Conservation (phyloP, 2,329 filamentous ascomycete genomes). For the Knufia fluminis region DNA sequence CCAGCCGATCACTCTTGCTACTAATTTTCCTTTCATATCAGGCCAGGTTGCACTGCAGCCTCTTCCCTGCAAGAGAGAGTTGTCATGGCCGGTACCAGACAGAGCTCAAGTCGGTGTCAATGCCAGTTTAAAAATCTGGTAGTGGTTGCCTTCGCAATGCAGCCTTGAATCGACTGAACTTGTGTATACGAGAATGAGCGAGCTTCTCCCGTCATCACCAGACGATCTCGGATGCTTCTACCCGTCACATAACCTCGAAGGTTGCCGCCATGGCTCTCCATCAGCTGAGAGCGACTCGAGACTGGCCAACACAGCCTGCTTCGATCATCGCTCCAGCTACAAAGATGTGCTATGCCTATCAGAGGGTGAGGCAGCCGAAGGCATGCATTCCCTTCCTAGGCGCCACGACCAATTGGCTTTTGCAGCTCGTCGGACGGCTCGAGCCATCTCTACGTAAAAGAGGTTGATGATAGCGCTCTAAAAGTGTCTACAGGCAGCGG, state of each 20-base stretch:
- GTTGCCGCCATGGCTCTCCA: not conserved
- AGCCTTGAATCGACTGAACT: not conserved
- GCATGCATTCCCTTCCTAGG: not conserved
- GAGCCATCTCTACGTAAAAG: slow-evolving; percentile 1
- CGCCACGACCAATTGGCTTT: not conserved
- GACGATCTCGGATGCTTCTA: not conserved
- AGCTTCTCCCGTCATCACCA: not conserved
- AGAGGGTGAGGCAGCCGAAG: not conserved
- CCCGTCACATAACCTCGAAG: too few relatives aligned
- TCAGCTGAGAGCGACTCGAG: not conserved
- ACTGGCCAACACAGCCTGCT: not conserved
- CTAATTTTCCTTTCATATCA: not conserved
- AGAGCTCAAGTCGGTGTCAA: not conserved
- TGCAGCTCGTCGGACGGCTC: not conserved
- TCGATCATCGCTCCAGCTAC: not conserved
- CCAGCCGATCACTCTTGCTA: not conserved
- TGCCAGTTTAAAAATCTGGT: not conserved
- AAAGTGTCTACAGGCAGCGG: not conserved
- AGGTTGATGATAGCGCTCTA: not conserved
- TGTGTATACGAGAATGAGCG: too few relatives aligned
- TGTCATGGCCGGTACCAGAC: not conserved
- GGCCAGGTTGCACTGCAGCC: not conserved
- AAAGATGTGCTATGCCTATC: not conserved
- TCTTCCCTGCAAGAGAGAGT: not conserved
- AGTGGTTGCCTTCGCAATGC: not conserved